Conservation (phyloP, 225 moss, liverwort and hornwort genomes). For the Neckera pumila region DNA sequence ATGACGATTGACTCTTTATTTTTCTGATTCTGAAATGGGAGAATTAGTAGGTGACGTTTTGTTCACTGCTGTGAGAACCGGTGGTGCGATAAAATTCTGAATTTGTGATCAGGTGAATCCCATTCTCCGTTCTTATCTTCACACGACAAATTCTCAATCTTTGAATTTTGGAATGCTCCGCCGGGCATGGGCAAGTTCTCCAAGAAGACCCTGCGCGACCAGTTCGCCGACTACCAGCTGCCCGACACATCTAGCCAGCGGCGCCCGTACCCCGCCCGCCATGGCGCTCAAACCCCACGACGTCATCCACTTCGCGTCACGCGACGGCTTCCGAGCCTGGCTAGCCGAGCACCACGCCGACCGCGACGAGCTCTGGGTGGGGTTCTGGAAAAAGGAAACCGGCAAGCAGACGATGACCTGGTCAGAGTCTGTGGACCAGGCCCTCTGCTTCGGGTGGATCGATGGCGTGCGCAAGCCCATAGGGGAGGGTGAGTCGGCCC, state of each 20-base stretch:
- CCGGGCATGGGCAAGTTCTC: not conserved
- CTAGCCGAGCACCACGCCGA: not conserved
- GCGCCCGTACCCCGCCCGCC: not conserved
- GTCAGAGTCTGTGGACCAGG: not conserved
- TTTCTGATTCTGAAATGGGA: constrained; percentile 7
- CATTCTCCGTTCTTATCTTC: not conserved
- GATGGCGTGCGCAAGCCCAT: not conserved
- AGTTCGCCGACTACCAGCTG: not conserved
- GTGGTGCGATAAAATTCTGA: not conserved
- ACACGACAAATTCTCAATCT: not conserved
- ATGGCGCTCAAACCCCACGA: not conserved
- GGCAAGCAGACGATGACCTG: not conserved
- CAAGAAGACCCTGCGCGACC: not conserved
- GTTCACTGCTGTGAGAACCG: not conserved
- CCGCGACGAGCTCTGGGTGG: not conserved
- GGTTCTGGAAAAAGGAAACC: not conserved
- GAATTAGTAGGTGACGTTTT: not conserved
- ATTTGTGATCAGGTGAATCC: not conserved
- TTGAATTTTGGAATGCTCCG: not conserved
- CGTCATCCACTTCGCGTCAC: not conserved
- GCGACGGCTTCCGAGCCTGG: not conserved
- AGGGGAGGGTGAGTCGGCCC: not conserved
- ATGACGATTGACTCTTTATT: constrained; percentile 26
- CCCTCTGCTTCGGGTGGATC: not conserved
- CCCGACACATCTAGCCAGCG: not conserved